These are phyloP conservation scores for Penicillium decumbens DNA, from an alignment of 2,329 filamentous ascomycete genomes.

Conservation along the genomic window DNA sequence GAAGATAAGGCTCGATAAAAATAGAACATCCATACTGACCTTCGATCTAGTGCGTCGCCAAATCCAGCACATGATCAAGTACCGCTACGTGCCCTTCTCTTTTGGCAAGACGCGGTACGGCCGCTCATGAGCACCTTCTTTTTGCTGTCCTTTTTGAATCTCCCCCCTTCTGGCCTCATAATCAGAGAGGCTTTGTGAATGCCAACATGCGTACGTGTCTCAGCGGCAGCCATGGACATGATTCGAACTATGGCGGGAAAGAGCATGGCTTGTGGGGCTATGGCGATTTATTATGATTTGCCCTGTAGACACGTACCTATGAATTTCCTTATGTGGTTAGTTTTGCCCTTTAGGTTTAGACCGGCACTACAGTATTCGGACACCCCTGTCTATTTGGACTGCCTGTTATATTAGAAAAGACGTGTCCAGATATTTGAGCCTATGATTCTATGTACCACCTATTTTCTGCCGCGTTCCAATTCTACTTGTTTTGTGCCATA, in stretches of 20 bases:
- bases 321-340: too few species aligned
- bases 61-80: constrained; percentile 99
- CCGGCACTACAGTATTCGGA: too few species aligned
- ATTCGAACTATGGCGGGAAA: constrained; percentile 11
- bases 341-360: constrained; percentile 1
- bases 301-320: constrained; percentile 3
- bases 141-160: constrained; percentile 1
- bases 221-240: constrained; percentile 12
- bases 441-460: too few species aligned
- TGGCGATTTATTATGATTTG: constrained; percentile 17
- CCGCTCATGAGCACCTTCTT: constrained; percentile 27
- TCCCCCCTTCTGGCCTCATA: constrained; percentile 5
- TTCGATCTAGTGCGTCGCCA: constrained; percentile 77
- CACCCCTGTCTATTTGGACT: too few species aligned
- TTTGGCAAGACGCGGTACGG: constrained; percentile 81
- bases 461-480: too few species aligned
- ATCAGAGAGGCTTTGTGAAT: constrained; percentile 8
- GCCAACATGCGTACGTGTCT: constrained; percentile 14
- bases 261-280: constrained; percentile 2
- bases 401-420: too few species aligned
- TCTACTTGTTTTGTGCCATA: too few species aligned
- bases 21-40: background rate
- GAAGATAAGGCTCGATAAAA: background rate
- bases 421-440: too few species aligned
- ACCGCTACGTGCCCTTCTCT: constrained; percentile 92